A percentile compares a stretch with the other conserved stretches of the same genome.
phyloP scores from a whole-genome alignment of 1,284 basidiomycete genomes.

The Coniferiporia weirii region DNA sequence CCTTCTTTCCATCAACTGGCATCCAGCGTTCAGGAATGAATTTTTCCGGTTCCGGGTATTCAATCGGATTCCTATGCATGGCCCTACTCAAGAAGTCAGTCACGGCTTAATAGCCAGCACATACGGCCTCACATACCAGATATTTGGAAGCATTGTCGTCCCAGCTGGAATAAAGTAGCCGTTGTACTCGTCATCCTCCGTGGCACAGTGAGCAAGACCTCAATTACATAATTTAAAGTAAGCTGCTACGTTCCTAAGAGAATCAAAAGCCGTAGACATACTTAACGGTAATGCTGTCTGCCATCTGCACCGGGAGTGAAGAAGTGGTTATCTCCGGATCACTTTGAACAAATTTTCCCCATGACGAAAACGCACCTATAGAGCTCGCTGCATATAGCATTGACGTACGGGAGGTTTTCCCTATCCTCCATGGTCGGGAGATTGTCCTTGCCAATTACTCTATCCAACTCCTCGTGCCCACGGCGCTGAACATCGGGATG shows the following conservation, averaged over 20 bases:
- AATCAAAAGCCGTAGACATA: neutral
- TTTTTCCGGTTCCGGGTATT: conserved; percentile 4
- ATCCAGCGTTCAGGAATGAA: conserved; percentile 15
- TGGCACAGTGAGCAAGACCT: conserved; percentile 16
- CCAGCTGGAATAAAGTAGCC: conserved; percentile 20
- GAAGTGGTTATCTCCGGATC: neutral
- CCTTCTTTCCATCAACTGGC: neutral
- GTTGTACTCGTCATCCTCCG: conserved; percentile 19
- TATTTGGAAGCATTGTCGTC: conserved; percentile 18
- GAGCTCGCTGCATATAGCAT: conserved; percentile 20
- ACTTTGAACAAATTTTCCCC: neutral
- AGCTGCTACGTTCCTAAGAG: neutral
- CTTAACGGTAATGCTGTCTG: conserved; percentile 11
- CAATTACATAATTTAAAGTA: neutral
- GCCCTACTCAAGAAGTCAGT: conserved; percentile 32
- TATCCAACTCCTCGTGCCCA: conserved; percentile 20
- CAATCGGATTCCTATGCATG: conserved; percentile 13
- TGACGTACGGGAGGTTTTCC: conserved; percentile 22
- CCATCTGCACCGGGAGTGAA: conserved; percentile 15
- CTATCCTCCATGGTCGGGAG: conserved; percentile 20
- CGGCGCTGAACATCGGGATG: conserved; percentile 16
- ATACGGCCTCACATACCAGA: conserved; percentile 12
- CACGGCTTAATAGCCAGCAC: neutral
- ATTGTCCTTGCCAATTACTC: conserved; percentile 20
- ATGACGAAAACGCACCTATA: conserved; percentile 2